phyloP scores from a whole-genome alignment of 2,329 filamentous ascomycete genomes.

The Fonsecaea nubica region DNA sequence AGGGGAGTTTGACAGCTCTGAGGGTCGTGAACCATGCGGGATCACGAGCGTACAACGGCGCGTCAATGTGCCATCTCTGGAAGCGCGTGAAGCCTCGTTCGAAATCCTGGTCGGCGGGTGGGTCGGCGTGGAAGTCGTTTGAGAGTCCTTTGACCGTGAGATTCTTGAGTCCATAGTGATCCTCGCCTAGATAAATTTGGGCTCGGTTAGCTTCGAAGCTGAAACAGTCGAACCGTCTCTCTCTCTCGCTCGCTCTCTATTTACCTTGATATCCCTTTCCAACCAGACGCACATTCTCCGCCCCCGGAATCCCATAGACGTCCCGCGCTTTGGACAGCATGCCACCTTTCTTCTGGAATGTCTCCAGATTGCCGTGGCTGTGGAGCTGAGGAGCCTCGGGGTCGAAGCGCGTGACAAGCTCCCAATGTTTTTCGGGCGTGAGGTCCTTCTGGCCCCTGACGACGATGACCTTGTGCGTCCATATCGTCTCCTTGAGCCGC shows the following conservation, averaged over 20 bases:
- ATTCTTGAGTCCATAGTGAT: constrained; percentile 54
- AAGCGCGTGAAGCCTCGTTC: constrained; percentile 53
- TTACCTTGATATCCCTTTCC: constrained; percentile 53
- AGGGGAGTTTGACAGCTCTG: constrained; percentile 50
- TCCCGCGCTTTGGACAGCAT: constrained; percentile 48
- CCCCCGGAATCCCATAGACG: constrained; percentile 50
- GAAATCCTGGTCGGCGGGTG: constrained; percentile 47
- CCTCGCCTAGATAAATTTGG: constrained; percentile 41
- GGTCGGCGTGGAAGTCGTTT: constrained; percentile 50
- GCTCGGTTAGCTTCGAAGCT: neutral
- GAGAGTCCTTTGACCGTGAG: constrained; percentile 43
- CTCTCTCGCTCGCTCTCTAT: neutral
- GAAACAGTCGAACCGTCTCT: neutral
- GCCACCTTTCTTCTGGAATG: constrained; percentile 51
- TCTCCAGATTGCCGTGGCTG: constrained; percentile 52
- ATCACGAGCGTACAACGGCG: constrained; percentile 51
- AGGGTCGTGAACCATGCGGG: constrained; percentile 54
- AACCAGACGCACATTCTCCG: constrained; percentile 54
- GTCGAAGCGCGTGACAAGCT: constrained; percentile 54
- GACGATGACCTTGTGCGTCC: constrained; percentile 54
- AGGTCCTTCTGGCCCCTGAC: constrained; percentile 54
- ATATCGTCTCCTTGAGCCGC: constrained; percentile 49
- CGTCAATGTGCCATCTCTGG: constrained; percentile 58
- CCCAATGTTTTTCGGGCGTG: constrained; percentile 54
- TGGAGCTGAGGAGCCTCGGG: constrained; percentile 51